A percentile compares a stretch with the other conserved stretches of the same genome.
These are phyloP conservation scores for Penicillium egyptiacum DNA, from an alignment of 495 filamentous ascomycete genomes.

Conservation along the genomic window DNA sequence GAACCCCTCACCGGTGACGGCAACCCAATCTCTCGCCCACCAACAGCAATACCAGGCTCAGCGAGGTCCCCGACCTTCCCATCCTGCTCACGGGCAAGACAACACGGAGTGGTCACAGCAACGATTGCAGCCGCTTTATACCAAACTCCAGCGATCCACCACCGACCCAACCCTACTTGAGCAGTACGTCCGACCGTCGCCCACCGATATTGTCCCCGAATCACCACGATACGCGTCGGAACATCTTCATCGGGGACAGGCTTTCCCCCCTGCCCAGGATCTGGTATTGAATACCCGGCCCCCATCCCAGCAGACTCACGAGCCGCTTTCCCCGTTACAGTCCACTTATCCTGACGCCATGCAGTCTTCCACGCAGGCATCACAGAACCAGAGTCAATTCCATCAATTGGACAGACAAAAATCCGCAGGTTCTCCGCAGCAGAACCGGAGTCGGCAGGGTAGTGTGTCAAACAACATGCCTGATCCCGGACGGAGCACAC, in stretches of 20 bases:
- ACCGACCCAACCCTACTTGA: constrained; percentile 35
- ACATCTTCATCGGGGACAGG: constrained; percentile 14
- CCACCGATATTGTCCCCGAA: constrained; percentile 25
- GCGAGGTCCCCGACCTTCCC: constrained; percentile 14
- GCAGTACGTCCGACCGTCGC: constrained; percentile 53
- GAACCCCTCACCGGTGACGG: constrained; percentile 14
- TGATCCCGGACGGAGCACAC: constrained; percentile 60
- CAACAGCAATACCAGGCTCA: constrained; percentile 21
- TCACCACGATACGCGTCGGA: constrained; percentile 25
- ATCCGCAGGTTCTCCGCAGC: constrained; percentile 12
- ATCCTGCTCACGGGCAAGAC: constrained; percentile 14
- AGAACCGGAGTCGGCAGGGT: constrained; percentile 19
- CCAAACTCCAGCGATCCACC: constrained; percentile 30
- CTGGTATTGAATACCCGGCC: constrained; percentile 41
- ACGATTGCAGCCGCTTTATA: constrained; percentile 10
- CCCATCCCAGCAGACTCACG: constrained; percentile 61
- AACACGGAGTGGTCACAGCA: constrained; percentile 19
- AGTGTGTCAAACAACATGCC: constrained; percentile 34
- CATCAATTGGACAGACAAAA: background rate
- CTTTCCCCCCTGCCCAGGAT: constrained; percentile 20
- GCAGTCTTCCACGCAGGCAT: constrained; percentile 30
- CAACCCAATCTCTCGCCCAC: constrained; percentile 17
- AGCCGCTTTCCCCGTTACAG: constrained; percentile 36
- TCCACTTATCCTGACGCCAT: constrained; percentile 32
- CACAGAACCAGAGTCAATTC: constrained; percentile 15